phyloP scores from a whole-genome alignment of 495 filamentous ascomycete species.

The Podospora pseudocomata region DNA sequence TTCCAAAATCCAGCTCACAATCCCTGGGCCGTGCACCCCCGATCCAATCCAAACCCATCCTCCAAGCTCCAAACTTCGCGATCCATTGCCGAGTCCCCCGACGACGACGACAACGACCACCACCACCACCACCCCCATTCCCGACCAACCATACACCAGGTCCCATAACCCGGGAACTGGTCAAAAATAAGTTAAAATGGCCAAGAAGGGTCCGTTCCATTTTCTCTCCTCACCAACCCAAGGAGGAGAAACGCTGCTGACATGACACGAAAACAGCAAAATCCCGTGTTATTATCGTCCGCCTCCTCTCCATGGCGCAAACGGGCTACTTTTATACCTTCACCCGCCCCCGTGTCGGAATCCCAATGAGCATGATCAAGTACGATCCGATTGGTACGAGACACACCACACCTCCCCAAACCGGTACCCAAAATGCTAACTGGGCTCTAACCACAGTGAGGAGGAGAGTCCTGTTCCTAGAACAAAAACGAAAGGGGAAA shows the following conservation, averaged over 20 bases:
- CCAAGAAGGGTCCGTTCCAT: constrained; percentile 48
- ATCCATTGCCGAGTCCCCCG: not conserved
- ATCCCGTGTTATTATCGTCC: constrained; percentile 86
- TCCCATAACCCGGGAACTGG: too few species aligned
- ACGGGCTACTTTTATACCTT: constrained; percentile 95
- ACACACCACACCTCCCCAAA: not conserved
- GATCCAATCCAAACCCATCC: not conserved
- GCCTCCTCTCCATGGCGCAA: constrained; percentile 96
- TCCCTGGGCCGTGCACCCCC: not conserved
- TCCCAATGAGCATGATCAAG: constrained; percentile 94
- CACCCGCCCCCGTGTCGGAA: constrained; percentile 71
- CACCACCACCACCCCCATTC: not conserved
- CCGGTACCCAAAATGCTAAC: not conserved
- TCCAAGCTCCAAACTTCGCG: not conserved
- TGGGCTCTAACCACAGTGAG: constrained; percentile 49
- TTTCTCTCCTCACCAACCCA: not conserved
- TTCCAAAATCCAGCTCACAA: not conserved
- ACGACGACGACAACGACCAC: not conserved
- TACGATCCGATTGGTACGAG: constrained; percentile 94
- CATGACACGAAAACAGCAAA: constrained; percentile 57
- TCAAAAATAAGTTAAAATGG: constrained; percentile 38
- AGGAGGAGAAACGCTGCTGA: not conserved
- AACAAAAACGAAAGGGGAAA: constrained; percentile 65
- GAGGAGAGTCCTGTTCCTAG: constrained; percentile 88
- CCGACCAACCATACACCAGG: not conserved